phyloP scores from a whole-genome alignment of 2,329 filamentous ascomycete species.

The Paraconiothyrium brasiliense region DNA sequence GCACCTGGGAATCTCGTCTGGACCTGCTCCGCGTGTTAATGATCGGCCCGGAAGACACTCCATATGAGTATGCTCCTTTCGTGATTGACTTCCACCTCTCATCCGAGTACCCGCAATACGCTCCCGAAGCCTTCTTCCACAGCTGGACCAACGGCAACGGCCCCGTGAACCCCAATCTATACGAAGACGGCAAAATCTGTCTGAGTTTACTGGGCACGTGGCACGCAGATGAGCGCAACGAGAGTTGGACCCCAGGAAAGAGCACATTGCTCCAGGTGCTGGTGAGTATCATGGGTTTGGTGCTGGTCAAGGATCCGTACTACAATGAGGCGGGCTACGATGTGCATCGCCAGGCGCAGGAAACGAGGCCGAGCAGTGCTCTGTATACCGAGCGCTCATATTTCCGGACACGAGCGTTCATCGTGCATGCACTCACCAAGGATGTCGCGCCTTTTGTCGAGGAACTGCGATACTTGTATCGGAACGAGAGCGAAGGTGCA shows the following conservation, averaged over 20 bases:
- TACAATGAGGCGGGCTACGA: conserved; percentile 73
- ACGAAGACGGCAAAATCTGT: conserved; percentile 70
- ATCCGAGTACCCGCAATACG: conserved; percentile 59
- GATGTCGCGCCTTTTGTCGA: conserved; percentile 58
- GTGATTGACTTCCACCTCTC: conserved; percentile 67
- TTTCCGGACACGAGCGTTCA: conserved; percentile 62
- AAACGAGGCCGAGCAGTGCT: conserved; percentile 56
- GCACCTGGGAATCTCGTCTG: conserved; percentile 67
- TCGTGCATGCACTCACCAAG: conserved; percentile 57
- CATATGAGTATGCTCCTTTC: conserved; percentile 69
- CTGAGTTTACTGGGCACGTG: conserved; percentile 68
- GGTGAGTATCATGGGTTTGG: conserved; percentile 66
- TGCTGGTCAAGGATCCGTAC: conserved; percentile 68
- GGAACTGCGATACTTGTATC: conserved; percentile 64
- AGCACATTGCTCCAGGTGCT: conserved; percentile 67
- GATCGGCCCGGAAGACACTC: conserved; percentile 66
- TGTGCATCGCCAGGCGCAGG: conserved; percentile 56
- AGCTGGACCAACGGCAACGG: conserved; percentile 64
- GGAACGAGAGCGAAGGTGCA: conserved; percentile 42
- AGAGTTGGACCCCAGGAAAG: conserved; percentile 62
- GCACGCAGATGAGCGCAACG: conserved; percentile 62
- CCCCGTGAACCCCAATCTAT: conserved; percentile 69
- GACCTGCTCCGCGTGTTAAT: conserved; percentile 68
- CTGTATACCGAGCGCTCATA: conserved; percentile 66
- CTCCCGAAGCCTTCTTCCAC: conserved; percentile 67